phyloP scores from a whole-genome alignment of 768 basidiomycete genomes.

The Trametes meyenii region DNA sequence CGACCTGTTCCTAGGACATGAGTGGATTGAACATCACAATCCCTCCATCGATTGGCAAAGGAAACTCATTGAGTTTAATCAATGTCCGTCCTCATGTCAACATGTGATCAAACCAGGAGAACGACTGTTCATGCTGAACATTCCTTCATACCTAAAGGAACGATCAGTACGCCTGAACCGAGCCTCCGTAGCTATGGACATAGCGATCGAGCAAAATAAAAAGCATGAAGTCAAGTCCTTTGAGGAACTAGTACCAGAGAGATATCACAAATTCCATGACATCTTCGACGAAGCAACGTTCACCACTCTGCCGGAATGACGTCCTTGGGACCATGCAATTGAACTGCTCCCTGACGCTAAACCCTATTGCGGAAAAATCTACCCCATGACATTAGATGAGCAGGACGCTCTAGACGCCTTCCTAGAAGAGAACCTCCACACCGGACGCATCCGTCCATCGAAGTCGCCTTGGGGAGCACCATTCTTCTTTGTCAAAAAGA shows the following conservation, averaged over 20 bases:
- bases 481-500: too few relatives aligned
- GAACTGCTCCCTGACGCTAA: too few relatives aligned
- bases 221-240: background rate
- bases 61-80: constrained; percentile 8
- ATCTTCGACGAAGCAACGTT: constrained; percentile 1
- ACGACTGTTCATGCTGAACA: constrained; percentile 5
- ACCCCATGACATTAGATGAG: too few relatives aligned
- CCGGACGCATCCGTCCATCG: too few relatives aligned
- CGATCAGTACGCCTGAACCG: background rate
- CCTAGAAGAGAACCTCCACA: too few relatives aligned
- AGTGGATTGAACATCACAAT: constrained; percentile 27
- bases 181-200: constrained; percentile 9
- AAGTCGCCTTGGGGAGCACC: too few relatives aligned
- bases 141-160: background rate
- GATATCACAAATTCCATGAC: constrained; percentile 12
- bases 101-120: background rate
- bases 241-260: constrained; percentile 13
- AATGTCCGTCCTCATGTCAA: constrained; percentile 9
- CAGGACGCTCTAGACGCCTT: too few relatives aligned
- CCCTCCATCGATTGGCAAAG: constrained; percentile 25
- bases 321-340: constrained; percentile 25
- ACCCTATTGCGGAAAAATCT: too few relatives aligned
- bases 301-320: constrained; percentile 12
- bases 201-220: constrained; percentile 12
- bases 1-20: constrained; percentile 21